Evolutionary conservation across 305 asterid species (phyloP), one percentile per base, ranked within the genome.

Genomic region (Rubia tinctorum): DNA sequence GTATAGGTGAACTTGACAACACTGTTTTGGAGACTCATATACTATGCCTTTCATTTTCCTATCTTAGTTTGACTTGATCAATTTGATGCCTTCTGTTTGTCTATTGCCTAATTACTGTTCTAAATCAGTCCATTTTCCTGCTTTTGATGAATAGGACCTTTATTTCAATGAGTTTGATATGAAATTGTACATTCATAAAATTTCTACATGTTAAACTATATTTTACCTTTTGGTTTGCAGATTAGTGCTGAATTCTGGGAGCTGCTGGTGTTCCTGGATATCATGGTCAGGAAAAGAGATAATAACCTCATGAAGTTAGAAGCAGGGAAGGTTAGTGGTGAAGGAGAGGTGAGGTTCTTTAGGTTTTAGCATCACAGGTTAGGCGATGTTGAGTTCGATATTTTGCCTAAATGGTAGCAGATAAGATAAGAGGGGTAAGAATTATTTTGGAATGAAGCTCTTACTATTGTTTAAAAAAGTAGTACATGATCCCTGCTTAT

Each of bases 231-330:
- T 66, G 71, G 75, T 64, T 47, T 62, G 68, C 42, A 34, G 10
- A 34, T 72, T 88, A 93, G 97, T 30, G 37, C 84, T 86, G 96
- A 80, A 93, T 93, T 79, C 91, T 93, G 98, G 97, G 96, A 71
- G 98, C 97, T 71, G 98, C 97, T 37, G 96, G 97, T 76, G 98
- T 93, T 77, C 99, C 97, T 79, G 97, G 97, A 75, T 94, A 91
- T 86, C 97, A 94, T 83, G 98, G 98, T 78, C 80, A 72, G 51
- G 91, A 89, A 73, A 97, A 91, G 79, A 91, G 91, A 85, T 77
- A 91, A 83, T 30, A 30, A 89, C 71, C 79, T 86, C 59, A 94
- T 94, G 98, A 90, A 87, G 86, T 80, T 82, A 75, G 91, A 94
- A 88, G 97, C 97, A n/a, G 97, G 90, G 63, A 86, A 89, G 81